These are phyloP conservation scores for Thermothelomyces thermophilus DNA, from an alignment of 2,329 filamentous ascomycete genomes.

Conservation along the genomic window DNA sequence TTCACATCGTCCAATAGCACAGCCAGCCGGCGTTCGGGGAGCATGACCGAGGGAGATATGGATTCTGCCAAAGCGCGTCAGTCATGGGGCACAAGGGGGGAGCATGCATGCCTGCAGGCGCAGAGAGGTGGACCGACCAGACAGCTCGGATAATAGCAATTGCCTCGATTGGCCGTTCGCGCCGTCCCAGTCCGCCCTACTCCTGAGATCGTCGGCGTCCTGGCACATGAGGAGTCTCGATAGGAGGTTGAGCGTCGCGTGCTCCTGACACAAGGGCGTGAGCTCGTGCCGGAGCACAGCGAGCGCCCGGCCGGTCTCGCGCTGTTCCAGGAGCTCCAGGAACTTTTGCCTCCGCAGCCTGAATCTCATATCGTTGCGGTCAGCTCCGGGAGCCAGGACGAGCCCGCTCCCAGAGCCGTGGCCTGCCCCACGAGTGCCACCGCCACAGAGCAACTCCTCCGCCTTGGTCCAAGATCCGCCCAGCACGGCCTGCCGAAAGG, in stretches of 20 bases:
- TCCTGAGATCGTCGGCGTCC: conserved; percentile 66
- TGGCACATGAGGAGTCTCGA: conserved; percentile 89
- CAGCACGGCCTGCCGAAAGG: conserved; percentile 74
- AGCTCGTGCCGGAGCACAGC: conserved; percentile 81
- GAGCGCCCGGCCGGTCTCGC: conserved; percentile 67
- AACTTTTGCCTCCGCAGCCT: conserved; percentile 91
- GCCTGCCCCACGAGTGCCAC: conserved; percentile 30
- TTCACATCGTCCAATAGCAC: conserved; percentile 78
- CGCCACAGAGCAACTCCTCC: conserved; percentile 69
- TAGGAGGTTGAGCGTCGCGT: conserved; percentile 68
- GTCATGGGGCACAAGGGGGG: background rate
- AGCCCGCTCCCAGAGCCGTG: conserved; percentile 50
- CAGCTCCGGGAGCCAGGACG: conserved; percentile 66
- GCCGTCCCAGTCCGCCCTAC: conserved; percentile 79
- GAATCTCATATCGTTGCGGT: conserved; percentile 76
- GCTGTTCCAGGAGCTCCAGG: conserved; percentile 75
- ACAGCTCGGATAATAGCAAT: conserved; percentile 70
- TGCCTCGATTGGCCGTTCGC: conserved; percentile 68
- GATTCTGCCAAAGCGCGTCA: conserved; percentile 50
- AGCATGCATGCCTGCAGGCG: background rate
- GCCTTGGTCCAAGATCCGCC: conserved; percentile 76
- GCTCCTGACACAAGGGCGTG: conserved; percentile 77
- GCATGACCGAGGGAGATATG: conserved; percentile 94
- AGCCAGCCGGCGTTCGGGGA: conserved; percentile 83
- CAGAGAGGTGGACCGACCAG: conserved; percentile 52